These are phyloP conservation scores for Sporisorium reilianum DNA, from an alignment of 1,284 basidiomycete species.

Conservation along the genomic window DNA sequence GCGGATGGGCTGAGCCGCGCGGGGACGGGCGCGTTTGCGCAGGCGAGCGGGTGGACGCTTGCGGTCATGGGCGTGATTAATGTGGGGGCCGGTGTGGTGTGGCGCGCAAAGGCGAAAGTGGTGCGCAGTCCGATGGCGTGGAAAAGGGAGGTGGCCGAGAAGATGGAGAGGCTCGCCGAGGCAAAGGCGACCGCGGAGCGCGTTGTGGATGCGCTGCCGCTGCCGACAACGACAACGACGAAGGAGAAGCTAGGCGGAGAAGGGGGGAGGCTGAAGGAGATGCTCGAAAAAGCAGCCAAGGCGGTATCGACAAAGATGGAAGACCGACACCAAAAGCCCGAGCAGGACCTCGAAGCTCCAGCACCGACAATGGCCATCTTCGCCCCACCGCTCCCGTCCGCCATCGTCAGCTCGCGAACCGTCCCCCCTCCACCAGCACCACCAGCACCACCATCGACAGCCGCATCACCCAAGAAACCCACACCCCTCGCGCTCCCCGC, in stretches of 20 bases:
- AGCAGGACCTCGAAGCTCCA: conserved; percentile 2
- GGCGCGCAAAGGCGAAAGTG: conserved; percentile 36
- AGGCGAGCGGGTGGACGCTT: conserved; percentile 37
- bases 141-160: conserved; percentile 35
- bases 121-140: conserved; percentile 34
- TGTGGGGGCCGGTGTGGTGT: conserved; percentile 24
- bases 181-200: conserved; percentile 34
- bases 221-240: conserved; percentile 8
- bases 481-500: not conserved
- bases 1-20: conserved; percentile 27
- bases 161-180: conserved; percentile 36
- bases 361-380: conserved; percentile 14
- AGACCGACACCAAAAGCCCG: conserved; percentile 1
- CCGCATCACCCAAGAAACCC: not conserved
- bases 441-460: not conserved
- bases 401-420: conserved; percentile 10
- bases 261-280: not conserved
- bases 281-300: conserved; percentile 7
- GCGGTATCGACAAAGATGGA: conserved; percentile 3
- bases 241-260: not conserved
- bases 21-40: conserved; percentile 15
- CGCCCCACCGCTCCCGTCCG: conserved; percentile 23
- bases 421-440: not conserved
- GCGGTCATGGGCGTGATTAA: conserved; percentile 34
- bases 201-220: conserved; percentile 18